Conservation (phyloP, 495 filamentous ascomycete genomes). For the Aspergillus asperescens region DNA sequence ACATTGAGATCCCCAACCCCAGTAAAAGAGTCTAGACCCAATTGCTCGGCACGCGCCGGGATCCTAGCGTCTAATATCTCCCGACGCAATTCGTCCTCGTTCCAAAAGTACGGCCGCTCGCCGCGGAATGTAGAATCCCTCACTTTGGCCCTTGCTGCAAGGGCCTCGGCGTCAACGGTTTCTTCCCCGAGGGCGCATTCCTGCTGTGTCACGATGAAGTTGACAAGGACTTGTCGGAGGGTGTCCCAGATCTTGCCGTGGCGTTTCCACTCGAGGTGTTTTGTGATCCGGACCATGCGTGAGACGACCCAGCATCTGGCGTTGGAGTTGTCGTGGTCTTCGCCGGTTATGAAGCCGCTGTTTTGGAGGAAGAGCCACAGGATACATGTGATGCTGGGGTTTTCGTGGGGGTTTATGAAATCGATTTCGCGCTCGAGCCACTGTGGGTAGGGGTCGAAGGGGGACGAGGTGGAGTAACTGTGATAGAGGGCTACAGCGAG, state of each 20-base stretch:
- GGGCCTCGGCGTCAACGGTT: constrained; percentile 18
- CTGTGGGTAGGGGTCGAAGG: constrained; percentile 21
- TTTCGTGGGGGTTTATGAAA: constrained; percentile 18
- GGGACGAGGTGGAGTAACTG: constrained; percentile 19
- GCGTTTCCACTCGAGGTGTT: constrained; percentile 28
- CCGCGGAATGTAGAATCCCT: neutral
- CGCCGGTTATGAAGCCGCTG: constrained; percentile 18
- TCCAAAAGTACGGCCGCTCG: constrained; percentile 24
- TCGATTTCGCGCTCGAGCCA: constrained; percentile 23
- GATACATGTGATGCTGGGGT: constrained; percentile 25
- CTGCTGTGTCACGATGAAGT: constrained; percentile 24
- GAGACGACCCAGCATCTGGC: constrained; percentile 28
- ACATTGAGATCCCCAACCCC: constrained; percentile 3
- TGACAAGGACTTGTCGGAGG: constrained; percentile 21
- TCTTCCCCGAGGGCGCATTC: constrained; percentile 23
- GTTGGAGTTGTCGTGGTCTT: constrained; percentile 13
- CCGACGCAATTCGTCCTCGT: constrained; percentile 23
- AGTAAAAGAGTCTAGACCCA: too few species aligned
- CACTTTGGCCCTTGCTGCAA: constrained; percentile 18
- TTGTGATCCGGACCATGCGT: constrained; percentile 26
- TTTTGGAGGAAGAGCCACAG: constrained; percentile 28
- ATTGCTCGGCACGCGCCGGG: constrained; percentile 3
- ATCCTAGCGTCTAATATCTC: constrained; percentile 19
- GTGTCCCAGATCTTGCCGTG: constrained; percentile 26
- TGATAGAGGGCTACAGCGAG: constrained; percentile 23